Conservation (phyloP, 257 asterid species). For the Striga asiatica region DNA sequence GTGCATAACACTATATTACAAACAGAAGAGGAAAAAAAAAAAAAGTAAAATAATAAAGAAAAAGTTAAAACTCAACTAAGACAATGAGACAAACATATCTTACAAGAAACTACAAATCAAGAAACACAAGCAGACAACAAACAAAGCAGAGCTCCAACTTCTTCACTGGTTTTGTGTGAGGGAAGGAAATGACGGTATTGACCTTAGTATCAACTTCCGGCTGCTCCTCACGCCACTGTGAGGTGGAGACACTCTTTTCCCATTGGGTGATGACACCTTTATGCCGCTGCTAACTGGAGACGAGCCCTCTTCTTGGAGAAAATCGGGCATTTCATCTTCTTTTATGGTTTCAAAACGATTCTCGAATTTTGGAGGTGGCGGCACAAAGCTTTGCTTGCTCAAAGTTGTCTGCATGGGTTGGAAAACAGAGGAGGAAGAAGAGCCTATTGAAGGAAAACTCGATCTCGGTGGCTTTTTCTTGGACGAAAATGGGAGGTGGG, state of each 20-base stretch:
- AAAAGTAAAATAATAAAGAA: no score
- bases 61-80: constrained; percentile 10
- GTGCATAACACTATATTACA: constrained; percentile 20
- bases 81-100: constrained; percentile 16
- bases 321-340: constrained; percentile 55
- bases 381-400: constrained; percentile 32
- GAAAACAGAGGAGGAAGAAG: constrained; percentile 40
- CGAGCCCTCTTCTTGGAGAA: constrained; percentile 38
- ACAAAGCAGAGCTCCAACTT: no score
- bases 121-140: not conserved
- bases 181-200: constrained; percentile 64
- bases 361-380: constrained; percentile 49
- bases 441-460: constrained; percentile 32
- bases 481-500: constrained; percentile 42
- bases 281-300: constrained; percentile 34
- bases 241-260: constrained; percentile 74
- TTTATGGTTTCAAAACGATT: constrained; percentile 41
- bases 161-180: constrained; percentile 47
- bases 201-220: constrained; percentile 58
- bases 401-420: constrained; percentile 28
- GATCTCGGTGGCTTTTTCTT: constrained; percentile 56
- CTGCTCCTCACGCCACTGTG: constrained; percentile 35
- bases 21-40: not conserved
- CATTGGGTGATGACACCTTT: constrained; percentile 63
- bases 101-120: constrained; percentile 21